phyloP scores from a whole-genome alignment of 176 grass and related monocot genomes.

The Hyparrhenia diplandra region DNA sequence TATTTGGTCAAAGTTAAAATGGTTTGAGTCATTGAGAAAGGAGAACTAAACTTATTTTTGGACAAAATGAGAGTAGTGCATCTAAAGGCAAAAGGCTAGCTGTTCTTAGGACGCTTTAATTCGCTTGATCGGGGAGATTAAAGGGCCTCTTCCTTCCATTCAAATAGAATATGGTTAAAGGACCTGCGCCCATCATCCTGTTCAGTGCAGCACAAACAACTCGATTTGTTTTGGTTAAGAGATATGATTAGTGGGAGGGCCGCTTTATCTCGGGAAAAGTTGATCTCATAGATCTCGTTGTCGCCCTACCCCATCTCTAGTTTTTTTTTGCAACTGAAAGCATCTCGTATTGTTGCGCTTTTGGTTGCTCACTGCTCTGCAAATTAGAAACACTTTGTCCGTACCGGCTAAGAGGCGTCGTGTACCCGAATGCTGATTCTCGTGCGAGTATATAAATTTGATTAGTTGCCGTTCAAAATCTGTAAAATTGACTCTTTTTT shows the following conservation, averaged over 20 bases:
- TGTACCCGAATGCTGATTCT: background rate
- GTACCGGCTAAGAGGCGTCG: background rate
- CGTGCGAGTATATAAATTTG: background rate
- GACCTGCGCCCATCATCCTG: background rate
- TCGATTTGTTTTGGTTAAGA: background rate
- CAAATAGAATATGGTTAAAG: background rate
- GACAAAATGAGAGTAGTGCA: too few relatives aligned
- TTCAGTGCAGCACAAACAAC: background rate
- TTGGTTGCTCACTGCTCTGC: background rate
- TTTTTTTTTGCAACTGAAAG: background rate
- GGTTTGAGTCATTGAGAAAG: too few relatives aligned
- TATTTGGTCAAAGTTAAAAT: too few relatives aligned
- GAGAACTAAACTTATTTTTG: too few relatives aligned
- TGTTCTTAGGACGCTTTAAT: background rate
- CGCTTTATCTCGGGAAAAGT: background rate
- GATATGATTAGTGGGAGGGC: background rate
- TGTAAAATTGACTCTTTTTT: background rate
- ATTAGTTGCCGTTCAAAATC: background rate
- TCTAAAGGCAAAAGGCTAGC: too few relatives aligned
- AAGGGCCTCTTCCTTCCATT: background rate
- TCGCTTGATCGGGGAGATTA: background rate
- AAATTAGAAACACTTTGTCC: background rate
- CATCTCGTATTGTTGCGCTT: background rate
- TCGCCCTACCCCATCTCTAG: background rate
- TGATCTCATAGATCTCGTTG: slow-evolving; percentile 26